phyloP scores from a whole-genome alignment of 2,329 filamentous ascomycete species.

The Aspergillus novofumigatus region DNA sequence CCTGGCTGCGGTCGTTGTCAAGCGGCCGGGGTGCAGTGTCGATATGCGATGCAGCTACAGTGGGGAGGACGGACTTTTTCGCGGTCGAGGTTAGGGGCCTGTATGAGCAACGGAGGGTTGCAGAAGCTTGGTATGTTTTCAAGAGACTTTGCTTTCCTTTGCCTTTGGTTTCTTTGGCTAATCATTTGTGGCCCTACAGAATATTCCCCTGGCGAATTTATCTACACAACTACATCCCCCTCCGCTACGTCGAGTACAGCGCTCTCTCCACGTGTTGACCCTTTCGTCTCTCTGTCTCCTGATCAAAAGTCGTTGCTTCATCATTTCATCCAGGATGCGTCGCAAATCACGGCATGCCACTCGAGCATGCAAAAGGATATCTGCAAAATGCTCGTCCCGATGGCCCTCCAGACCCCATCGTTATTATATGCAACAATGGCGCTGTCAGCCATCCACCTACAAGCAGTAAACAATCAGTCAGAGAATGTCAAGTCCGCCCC shows the following conservation, averaged over 20 bases:
- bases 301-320: constrained; percentile 37
- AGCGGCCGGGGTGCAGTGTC: constrained; percentile 34
- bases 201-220: constrained; percentile 38
- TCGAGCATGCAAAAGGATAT: constrained; percentile 40
- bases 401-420: constrained; percentile 41
- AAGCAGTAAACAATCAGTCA: constrained; percentile 33
- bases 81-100: constrained; percentile 36
- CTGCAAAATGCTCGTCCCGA: constrained; percentile 41
- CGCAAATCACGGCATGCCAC: constrained; percentile 39
- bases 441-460: constrained; percentile 40
- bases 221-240: constrained; percentile 32
- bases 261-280: constrained; percentile 30
- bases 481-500: constrained; percentile 35
- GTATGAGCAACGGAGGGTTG: constrained; percentile 32
- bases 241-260: constrained; percentile 17
- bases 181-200: constrained; percentile 19
- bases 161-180: background rate
- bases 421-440: constrained; percentile 42
- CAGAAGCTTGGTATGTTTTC: constrained; percentile 29
- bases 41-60: constrained; percentile 41
- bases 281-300: constrained; percentile 33
- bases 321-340: constrained; percentile 41
- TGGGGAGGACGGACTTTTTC: constrained; percentile 42
- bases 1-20: constrained; percentile 40
- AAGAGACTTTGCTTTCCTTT: background rate